A percentile compares a stretch with the other conserved stretches of the same genome.
Evolutionary conservation across 1,284 basidiomycete species (phyloP).

Genomic region (Laetiporus sulphureus): DNA sequence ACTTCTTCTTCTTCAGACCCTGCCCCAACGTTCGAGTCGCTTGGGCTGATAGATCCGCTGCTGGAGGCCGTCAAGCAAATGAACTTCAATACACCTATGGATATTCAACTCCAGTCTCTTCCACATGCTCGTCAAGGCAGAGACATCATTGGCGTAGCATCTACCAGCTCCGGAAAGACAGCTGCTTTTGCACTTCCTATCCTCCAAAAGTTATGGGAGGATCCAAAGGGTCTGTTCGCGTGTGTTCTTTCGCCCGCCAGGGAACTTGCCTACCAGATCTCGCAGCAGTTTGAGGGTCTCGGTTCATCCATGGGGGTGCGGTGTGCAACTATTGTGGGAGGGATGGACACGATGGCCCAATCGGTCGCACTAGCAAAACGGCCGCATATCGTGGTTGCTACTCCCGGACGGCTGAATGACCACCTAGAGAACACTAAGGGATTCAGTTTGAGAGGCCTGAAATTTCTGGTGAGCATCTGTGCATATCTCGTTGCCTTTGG

Average conservation of each 20-base stretch:
- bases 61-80: slow-evolving; percentile 82
- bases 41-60: slow-evolving; percentile 88
- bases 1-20: slow-evolving; percentile 38
- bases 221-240: slow-evolving; percentile 90
- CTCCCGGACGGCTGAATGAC: slow-evolving; percentile 91
- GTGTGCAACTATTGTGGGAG: slow-evolving; percentile 89
- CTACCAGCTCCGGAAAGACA: slow-evolving; percentile 97
- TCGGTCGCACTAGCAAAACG: slow-evolving; percentile 90
- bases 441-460: slow-evolving; percentile 82
- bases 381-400: slow-evolving; percentile 96
- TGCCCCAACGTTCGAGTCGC: slow-evolving; percentile 45
- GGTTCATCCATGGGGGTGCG: slow-evolving; percentile 93
- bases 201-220: slow-evolving; percentile 94
- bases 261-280: slow-evolving; percentile 98
- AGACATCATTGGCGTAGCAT: slow-evolving; percentile 98
- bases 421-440: slow-evolving; percentile 99
- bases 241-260: slow-evolving; percentile 94
- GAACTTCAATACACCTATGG: slow-evolving; percentile 83
- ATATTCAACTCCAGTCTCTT: slow-evolving; percentile 87
- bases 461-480: slow-evolving; percentile 71
- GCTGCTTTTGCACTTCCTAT: slow-evolving; percentile 97
- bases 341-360: slow-evolving; percentile 92
- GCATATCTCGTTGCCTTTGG: not conserved
- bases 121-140: slow-evolving; percentile 87
- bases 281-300: slow-evolving; percentile 91